Percentiles rank a stretch among this genome's conserved stretches.
Conservation (phyloP, 192 early-diverging fungal species). For the Pilobolus umbonatus region DNA sequence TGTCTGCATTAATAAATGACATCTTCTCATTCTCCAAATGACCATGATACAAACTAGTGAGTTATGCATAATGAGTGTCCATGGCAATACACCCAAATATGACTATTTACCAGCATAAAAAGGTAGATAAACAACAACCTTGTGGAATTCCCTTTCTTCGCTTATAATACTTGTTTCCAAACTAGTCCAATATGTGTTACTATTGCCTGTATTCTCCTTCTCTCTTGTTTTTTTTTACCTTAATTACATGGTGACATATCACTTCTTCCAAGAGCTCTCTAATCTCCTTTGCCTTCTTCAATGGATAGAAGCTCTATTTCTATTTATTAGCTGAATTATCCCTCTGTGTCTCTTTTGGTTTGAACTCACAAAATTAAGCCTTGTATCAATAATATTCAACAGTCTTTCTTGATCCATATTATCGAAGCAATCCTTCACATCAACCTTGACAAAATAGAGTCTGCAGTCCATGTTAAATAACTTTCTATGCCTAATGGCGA, state of each 20-base stretch:
- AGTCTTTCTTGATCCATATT: conserved; percentile 4
- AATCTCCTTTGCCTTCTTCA: neutral
- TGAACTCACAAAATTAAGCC: neutral
- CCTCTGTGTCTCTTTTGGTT: neutral
- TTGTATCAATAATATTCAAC: neutral
- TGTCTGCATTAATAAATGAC: neutral
- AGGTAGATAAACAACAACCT: neutral
- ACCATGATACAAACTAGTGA: conserved; percentile 1
- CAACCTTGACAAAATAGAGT: conserved; percentile 6
- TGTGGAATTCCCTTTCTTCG: neutral
- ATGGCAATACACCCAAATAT: neutral
- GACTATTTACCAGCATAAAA: neutral
- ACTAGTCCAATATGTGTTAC: neutral
- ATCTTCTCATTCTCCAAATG: neutral
- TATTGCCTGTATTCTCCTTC: neutral
- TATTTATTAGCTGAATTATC: no score
- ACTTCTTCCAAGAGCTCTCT: neutral
- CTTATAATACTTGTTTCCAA: neutral
- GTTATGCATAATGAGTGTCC: neutral
- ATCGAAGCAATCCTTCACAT: conserved; percentile 5
- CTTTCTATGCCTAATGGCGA: neutral
- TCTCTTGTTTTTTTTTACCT: neutral
- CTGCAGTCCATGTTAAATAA: neutral
- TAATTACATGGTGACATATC: neutral
- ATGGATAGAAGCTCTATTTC: neutral